A percentile compares a stretch with the other conserved stretches of the same genome.
These are phyloP conservation scores for Leccinum disarticulatum DNA, from an alignment of 768 basidiomycete genomes.

Conservation along the genomic window DNA sequence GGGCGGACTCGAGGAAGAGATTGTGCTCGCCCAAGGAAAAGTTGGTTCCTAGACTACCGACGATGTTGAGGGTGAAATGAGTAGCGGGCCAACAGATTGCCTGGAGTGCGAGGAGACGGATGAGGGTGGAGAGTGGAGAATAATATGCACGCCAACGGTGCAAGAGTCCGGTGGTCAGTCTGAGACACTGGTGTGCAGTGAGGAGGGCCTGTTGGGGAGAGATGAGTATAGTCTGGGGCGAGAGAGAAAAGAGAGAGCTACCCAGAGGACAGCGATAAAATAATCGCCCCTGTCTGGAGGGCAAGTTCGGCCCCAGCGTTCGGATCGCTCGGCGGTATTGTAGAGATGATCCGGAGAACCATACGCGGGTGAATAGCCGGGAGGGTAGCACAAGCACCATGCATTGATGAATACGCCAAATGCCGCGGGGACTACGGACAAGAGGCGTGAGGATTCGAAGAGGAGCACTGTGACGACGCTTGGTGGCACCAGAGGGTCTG, in stretches of 20 bases:
- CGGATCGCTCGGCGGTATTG: not conserved
- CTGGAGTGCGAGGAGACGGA: conserved; percentile 89
- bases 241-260: conserved; percentile 33
- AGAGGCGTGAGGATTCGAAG: conserved; percentile 67
- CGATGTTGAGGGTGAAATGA: conserved; percentile 73
- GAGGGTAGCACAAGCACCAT: conserved; percentile 52
- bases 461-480: conserved; percentile 54
- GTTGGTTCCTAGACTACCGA: conserved; percentile 44
- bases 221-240: not conserved
- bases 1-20: conserved; percentile 26
- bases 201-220: conserved; percentile 59
- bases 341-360: conserved; percentile 3
- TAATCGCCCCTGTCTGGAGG: conserved; percentile 62
- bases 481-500: conserved; percentile 51
- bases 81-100: conserved; percentile 97
- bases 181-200: conserved; percentile 88
- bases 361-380: conserved; percentile 22
- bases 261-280: conserved; percentile 71
- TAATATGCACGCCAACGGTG: conserved; percentile 92
- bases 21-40: not conserved
- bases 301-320: conserved; percentile 31
- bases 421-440: conserved; percentile 71
- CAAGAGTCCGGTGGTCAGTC: conserved; percentile 84
- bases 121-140: conserved; percentile 80
- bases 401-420: conserved; percentile 64